phyloP scores from a whole-genome alignment of 202 grass and related monocot genomes.

The Dendrocalamus latiflorus region DNA sequence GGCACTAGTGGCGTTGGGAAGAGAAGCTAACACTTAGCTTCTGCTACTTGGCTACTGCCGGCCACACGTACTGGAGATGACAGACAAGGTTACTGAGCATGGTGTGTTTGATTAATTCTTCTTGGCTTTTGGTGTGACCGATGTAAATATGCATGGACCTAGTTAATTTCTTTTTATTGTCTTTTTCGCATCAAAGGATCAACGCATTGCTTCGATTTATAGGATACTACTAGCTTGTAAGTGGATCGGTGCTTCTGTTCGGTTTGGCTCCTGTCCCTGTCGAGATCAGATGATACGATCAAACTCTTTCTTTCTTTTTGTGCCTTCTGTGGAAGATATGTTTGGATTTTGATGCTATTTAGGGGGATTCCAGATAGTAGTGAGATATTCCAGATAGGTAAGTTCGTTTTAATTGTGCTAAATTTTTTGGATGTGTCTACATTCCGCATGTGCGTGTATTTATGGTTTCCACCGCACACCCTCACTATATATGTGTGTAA shows the following conservation, averaged over 20 bases:
- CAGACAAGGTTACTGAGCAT: background rate
- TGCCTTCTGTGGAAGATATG: background rate
- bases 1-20: background rate
- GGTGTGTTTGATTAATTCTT: background rate
- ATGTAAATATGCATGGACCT: background rate
- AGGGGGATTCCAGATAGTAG: background rate
- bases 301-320: background rate
- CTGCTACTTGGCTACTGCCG: no score
- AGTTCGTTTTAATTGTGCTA: no score
- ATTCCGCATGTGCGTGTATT: no score
- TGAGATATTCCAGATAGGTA: no score
- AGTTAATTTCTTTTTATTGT: background rate
- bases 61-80: background rate
- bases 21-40: no score
- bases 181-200: background rate
- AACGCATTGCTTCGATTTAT: background rate
- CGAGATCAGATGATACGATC: conserved; percentile 9
- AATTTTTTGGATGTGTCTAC: no score
- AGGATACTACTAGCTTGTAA: background rate
- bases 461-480: no score
- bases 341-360: background rate
- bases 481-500: no score
- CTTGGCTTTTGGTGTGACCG: background rate
- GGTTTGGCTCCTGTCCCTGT: conserved; percentile 8
- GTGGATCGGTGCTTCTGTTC: background rate